phyloP scores from a whole-genome alignment of 148 eudicot genomes.

The Diospyros kaki region DNA sequence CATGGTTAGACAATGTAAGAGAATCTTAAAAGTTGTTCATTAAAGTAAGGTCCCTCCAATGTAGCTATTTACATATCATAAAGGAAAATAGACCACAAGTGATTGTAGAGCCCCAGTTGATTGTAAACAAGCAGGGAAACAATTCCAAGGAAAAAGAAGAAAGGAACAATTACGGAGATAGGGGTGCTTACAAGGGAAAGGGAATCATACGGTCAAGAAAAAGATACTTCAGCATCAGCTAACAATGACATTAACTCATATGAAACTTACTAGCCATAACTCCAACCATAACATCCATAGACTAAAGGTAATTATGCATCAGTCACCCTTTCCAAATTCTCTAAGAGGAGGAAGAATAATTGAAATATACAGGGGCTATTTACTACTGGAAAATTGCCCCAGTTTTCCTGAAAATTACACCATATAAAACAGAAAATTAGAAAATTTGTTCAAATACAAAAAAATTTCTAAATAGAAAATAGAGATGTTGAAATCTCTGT shows the following conservation, averaged over 20 bases:
- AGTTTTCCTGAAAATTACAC: no score
- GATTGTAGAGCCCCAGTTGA: not conserved
- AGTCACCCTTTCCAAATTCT: no score
- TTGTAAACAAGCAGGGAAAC: not conserved
- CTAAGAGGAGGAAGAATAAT: not conserved
- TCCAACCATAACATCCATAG: no score
- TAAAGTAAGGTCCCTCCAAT: not conserved
- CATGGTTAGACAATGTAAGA: slow-evolving; percentile 11
- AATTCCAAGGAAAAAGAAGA: not conserved
- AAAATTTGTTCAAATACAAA: no score
- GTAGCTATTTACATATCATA: not conserved
- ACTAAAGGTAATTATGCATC: not conserved
- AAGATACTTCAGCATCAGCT: not conserved
- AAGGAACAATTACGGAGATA: not conserved
- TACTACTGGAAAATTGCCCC: no score
- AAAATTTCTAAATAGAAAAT: no score
- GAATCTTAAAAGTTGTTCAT: not conserved
- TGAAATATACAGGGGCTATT: not conserved
- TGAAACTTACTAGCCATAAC: not conserved
- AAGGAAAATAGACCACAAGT: no score
- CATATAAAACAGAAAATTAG: no score
- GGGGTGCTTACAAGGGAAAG: not conserved
- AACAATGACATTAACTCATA: not conserved
- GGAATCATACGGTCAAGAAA: not conserved
- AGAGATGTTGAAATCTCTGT: no score